phyloP scores from a whole-genome alignment of 2,329 filamentous ascomycete genomes.

The Lachnum nothofagi region DNA sequence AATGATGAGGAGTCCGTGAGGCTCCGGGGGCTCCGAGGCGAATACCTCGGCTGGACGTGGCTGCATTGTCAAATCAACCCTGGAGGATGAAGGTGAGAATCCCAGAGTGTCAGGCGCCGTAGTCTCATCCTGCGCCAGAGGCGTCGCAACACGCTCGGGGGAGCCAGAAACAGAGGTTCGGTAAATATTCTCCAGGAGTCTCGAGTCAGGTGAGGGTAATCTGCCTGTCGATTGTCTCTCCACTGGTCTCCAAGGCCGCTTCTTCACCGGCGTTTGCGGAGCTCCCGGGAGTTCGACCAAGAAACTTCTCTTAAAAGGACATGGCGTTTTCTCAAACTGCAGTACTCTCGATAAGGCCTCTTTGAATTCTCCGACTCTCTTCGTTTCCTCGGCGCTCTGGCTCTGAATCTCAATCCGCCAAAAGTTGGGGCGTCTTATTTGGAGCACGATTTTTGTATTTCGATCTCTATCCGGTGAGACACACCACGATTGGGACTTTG shows the following conservation, averaged over 20 bases:
- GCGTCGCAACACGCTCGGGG: too few species aligned
- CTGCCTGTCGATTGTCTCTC: slow-evolving; percentile 16
- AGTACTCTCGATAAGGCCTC: slow-evolving; percentile 66
- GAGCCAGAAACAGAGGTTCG: neutral
- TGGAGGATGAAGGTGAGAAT: neutral
- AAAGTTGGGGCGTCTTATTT: slow-evolving; percentile 76
- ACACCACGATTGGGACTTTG: slow-evolving; percentile 86
- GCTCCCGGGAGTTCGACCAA: slow-evolving; percentile 67
- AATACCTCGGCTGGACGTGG: too few species aligned
- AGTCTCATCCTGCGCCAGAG: neutral
- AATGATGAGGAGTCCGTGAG: neutral
- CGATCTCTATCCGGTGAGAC: slow-evolving; percentile 60
- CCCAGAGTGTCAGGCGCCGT: neutral
- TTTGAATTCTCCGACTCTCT: slow-evolving; percentile 62
- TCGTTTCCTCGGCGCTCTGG: slow-evolving; percentile 56
- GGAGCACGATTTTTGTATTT: slow-evolving; percentile 77
- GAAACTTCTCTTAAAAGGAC: slow-evolving; percentile 76
- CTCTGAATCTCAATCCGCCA: slow-evolving; percentile 84
- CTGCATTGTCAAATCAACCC: neutral
- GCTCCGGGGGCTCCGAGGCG: neutral
- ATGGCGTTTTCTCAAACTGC: slow-evolving; percentile 81
- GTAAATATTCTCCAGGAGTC: slow-evolving; percentile 7
- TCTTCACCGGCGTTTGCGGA: slow-evolving; percentile 59
- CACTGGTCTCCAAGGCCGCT: slow-evolving; percentile 63
- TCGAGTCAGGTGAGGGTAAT: slow-evolving; percentile 9